Percentiles rank a stretch among this genome's conserved stretches.
These are phyloP conservation scores for Yarrowia osloensis DNA, from an alignment of 805 yeast species.

Conservation along the genomic window DNA sequence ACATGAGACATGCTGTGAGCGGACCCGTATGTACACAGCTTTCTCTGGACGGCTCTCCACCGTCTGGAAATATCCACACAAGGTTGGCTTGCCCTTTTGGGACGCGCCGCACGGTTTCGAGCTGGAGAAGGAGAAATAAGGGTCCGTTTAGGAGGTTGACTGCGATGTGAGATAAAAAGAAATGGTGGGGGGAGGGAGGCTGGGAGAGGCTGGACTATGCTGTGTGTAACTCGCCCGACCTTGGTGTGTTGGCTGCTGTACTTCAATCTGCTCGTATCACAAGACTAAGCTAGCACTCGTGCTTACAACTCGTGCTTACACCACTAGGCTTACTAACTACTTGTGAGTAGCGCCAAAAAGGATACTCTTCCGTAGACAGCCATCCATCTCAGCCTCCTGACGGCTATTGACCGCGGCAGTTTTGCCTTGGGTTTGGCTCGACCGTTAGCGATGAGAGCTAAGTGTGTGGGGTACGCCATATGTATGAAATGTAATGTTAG, in stretches of 20 bases:
- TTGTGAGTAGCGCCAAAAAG: no score
- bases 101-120: conserved; percentile 2
- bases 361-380: not conserved
- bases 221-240: no score
- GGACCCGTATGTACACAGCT: no score
- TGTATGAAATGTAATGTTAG: conserved; percentile 19
- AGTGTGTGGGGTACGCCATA: conserved; percentile 15
- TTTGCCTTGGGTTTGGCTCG: not conserved
- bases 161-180: not conserved
- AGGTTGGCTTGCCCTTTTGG: conserved; percentile 20
- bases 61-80: not conserved
- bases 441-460: conserved; percentile 19
- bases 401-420: conserved; percentile 9
- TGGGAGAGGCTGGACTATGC: no score
- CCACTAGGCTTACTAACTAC: no score
- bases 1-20: not conserved
- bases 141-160: not conserved
- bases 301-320: no score
- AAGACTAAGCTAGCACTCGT: no score
- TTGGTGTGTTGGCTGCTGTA: no score
- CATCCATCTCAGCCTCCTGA: no score
- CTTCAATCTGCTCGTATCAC: no score
- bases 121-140: not conserved
- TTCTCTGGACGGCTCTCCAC: not conserved
- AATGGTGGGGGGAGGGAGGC: no score